These are phyloP conservation scores for Vachellia collinsii DNA, from an alignment of 306 rosid genomes.

Conservation along the genomic window DNA sequence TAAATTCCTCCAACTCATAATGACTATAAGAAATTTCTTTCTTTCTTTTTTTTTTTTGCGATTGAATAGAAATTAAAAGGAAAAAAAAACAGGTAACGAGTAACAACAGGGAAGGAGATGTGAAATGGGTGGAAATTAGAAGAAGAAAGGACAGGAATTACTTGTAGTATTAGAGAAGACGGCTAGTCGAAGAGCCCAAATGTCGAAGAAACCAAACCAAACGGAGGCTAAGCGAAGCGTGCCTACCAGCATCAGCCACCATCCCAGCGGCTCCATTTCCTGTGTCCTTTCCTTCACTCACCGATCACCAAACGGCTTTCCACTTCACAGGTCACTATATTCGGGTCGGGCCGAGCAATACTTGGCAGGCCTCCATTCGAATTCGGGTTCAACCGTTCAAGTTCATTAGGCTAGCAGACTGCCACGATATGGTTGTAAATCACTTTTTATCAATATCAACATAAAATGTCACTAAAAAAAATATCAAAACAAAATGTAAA, in stretches of 20 bases:
- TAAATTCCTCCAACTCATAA: background rate
- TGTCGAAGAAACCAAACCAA: conserved; percentile 92
- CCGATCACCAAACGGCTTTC: background rate
- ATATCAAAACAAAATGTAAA: too few relatives aligned
- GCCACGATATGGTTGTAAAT: background rate
- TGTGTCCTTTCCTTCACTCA: background rate
- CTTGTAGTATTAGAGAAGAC: conserved; percentile 78
- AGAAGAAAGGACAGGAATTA: conserved; percentile 28
- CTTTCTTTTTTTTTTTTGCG: background rate
- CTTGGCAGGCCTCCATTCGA: background rate
- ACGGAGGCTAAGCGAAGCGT: conserved; percentile 86
- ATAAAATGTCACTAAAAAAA: too few relatives aligned
- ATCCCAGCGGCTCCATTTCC: conserved; percentile 73
- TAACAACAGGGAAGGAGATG: background rate
- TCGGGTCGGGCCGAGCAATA: background rate
- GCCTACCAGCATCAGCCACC: conserved; percentile 89
- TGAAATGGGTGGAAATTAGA: background rate
- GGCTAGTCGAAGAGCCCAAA: conserved; percentile 84
- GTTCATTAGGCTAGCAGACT: background rate
- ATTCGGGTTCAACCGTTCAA: background rate
- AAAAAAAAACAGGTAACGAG: background rate
- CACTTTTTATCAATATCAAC: too few relatives aligned
- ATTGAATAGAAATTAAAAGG: background rate
- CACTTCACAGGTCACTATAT: background rate
- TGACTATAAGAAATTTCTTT: background rate